Evolutionary conservation across 352 stramenopile species (phyloP).

Genomic region (Globisporangium radiosum): DNA sequence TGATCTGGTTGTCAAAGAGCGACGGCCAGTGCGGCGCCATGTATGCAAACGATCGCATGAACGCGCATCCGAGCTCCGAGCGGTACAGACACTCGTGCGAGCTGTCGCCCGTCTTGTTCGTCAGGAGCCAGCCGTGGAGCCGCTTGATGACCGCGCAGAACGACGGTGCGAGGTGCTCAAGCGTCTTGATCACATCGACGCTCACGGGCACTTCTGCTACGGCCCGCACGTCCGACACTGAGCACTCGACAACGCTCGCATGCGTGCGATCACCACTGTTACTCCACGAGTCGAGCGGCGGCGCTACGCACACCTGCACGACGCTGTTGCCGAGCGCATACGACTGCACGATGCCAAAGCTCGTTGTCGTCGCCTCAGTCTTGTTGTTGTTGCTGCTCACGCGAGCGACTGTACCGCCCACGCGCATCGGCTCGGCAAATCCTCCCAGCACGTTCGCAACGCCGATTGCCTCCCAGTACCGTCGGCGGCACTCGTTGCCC

Average conservation of each 20-base stretch:
- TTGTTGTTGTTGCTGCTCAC: constrained; percentile 2
- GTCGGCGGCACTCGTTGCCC: constrained; percentile 6
- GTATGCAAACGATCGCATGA: constrained; percentile 46
- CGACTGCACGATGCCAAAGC: constrained; percentile 20
- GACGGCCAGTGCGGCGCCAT: constrained; percentile 39
- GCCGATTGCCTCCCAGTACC: constrained; percentile 35
- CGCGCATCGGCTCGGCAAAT: constrained; percentile 31
- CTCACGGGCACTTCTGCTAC: constrained; percentile 24
- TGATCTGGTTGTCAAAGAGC: constrained; percentile 58
- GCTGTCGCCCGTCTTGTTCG: constrained; percentile 10
- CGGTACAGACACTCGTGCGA: constrained; percentile 17
- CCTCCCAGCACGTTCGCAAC: constrained; percentile 38
- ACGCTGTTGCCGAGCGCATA: constrained; percentile 35
- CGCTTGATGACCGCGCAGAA: constrained; percentile 33
- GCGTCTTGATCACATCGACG: constrained; percentile 14
- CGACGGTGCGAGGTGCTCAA: constrained; percentile 28
- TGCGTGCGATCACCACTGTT: neutral
- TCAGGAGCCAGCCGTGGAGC: constrained; percentile 31
- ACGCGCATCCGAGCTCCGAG: constrained; percentile 44
- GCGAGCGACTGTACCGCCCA: constrained; percentile 27
- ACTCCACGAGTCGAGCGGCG: neutral
- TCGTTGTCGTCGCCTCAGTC: neutral
- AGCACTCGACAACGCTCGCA: constrained; percentile 5
- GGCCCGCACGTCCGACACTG: constrained; percentile 17
- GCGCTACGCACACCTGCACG: constrained; percentile 8